Conservation (phyloP, 805 yeast genomes). For the Priceomyces carsonii region DNA sequence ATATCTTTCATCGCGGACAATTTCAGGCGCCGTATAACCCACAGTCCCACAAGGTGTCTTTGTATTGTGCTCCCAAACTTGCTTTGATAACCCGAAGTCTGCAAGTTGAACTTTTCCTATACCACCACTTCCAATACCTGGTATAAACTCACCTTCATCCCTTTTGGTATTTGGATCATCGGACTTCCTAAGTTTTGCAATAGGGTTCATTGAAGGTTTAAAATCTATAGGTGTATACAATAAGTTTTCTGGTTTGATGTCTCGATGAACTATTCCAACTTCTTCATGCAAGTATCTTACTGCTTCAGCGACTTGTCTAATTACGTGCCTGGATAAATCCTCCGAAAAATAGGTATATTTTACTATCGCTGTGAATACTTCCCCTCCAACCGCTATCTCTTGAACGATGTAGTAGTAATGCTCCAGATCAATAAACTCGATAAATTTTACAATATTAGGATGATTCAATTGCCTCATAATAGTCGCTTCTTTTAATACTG, state of each 20-base stretch:
- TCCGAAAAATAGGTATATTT: conserved; percentile 67
- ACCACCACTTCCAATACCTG: conserved; percentile 89
- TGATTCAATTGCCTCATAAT: conserved; percentile 68
- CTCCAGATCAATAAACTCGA: conserved; percentile 65
- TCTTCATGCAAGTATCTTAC: conserved; percentile 69
- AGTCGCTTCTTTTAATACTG: conserved; percentile 78
- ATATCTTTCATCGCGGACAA: conserved; percentile 89
- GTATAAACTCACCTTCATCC: conserved; percentile 85
- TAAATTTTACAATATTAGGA: conserved; percentile 63
- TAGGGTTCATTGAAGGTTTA: conserved; percentile 41
- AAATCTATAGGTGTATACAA: conserved; percentile 61
- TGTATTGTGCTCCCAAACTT: conserved; percentile 82
- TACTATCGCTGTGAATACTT: conserved; percentile 66
- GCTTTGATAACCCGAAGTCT: conserved; percentile 93
- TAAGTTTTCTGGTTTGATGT: conserved; percentile 79
- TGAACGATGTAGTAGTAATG: conserved; percentile 67
- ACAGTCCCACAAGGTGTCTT: conserved; percentile 99
- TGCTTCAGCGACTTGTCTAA: conserved; percentile 63
- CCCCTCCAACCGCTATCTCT: conserved; percentile 79
- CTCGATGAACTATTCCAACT: conserved; percentile 80
- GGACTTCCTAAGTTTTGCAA: conserved; percentile 49
- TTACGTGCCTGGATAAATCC: conserved; percentile 62
- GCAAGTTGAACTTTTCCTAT: conserved; percentile 89
- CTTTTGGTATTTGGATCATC: conserved; percentile 70
- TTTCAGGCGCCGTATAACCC: conserved; percentile 98